These are phyloP conservation scores for Tremellales sp. DNA, from an alignment of 1,284 basidiomycete genomes.

Conservation along the genomic window DNA sequence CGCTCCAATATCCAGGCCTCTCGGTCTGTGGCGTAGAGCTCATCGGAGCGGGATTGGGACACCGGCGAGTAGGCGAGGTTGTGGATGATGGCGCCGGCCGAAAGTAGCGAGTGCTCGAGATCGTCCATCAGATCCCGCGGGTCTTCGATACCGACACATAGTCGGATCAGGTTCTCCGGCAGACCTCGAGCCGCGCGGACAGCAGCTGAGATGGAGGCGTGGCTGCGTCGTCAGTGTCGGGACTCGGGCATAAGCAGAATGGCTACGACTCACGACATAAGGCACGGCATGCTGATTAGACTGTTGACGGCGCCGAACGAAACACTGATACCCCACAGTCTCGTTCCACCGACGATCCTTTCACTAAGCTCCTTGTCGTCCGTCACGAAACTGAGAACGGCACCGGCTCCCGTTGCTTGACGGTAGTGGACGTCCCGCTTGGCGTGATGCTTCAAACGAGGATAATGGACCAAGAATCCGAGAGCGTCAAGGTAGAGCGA, in stretches of 20 bases:
- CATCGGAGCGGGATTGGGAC: conserved; percentile 24
- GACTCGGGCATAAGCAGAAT: conserved; percentile 2
- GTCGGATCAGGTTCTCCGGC: conserved; percentile 94
- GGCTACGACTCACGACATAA: conserved; percentile 81
- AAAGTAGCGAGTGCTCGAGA: conserved; percentile 84
- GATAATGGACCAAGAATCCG: conserved; percentile 92
- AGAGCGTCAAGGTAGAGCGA: conserved; percentile 81
- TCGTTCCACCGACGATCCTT: conserved; percentile 83
- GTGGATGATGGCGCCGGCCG: conserved; percentile 75
- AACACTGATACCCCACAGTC: conserved; percentile 96
- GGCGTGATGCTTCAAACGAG: conserved; percentile 80
- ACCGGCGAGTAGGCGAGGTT: conserved; percentile 27
- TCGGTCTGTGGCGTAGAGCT: conserved; percentile 35
- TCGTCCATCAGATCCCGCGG: conserved; percentile 89
- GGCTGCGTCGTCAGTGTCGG: conserved; percentile 57
- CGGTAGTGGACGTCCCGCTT: conserved; percentile 80
- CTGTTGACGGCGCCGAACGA: conserved; percentile 98
- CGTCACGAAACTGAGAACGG: conserved; percentile 92
- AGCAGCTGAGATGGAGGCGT: conserved; percentile 94
- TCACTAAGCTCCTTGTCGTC: conserved; percentile 87
- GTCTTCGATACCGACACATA: conserved; percentile 99
- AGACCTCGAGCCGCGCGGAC: conserved; percentile 87
- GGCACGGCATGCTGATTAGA: conserved; percentile 98
- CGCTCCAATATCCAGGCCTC: conserved; percentile 44
- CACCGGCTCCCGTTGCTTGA: conserved; percentile 84